phyloP scores from a whole-genome alignment of 2,329 filamentous ascomycete species.

The Calycina herbarum region DNA sequence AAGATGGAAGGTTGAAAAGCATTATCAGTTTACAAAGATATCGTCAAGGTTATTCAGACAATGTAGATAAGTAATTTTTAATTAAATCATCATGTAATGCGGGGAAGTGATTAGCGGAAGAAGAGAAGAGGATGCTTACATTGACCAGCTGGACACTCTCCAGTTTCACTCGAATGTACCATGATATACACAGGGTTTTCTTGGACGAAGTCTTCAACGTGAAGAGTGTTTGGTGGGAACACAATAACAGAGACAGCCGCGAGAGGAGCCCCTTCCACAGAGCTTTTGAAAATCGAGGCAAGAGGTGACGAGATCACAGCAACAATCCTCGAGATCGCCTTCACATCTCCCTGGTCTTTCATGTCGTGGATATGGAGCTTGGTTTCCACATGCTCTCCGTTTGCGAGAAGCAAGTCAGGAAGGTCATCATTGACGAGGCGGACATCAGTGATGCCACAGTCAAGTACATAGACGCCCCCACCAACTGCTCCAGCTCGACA shows the following conservation, averaged over 20 bases:
- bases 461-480: slow-evolving; percentile 85
- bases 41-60: slow-evolving; percentile 96
- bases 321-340: slow-evolving; percentile 59
- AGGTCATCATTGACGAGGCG: slow-evolving; percentile 25
- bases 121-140: slow-evolving; percentile 63
- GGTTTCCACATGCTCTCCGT: slow-evolving; percentile 57
- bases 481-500: slow-evolving; percentile 91
- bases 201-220: slow-evolving; percentile 38
- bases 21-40: slow-evolving; percentile 86
- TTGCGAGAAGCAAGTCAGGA: slow-evolving; percentile 52
- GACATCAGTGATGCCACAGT: slow-evolving; percentile 58
- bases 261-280: slow-evolving; percentile 71
- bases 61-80: slow-evolving; percentile 99
- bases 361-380: slow-evolving; percentile 51
- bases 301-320: slow-evolving; percentile 69
- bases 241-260: slow-evolving; percentile 73
- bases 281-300: slow-evolving; percentile 64
- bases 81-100: slow-evolving; percentile 77
- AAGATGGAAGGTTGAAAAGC: slow-evolving; percentile 31
- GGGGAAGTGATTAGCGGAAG: slow-evolving; percentile 18
- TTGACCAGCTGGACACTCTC: slow-evolving; percentile 85
- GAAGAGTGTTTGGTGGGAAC: slow-evolving; percentile 57
- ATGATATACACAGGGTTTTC: slow-evolving; percentile 57
- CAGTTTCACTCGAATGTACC: slow-evolving; percentile 85
- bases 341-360: slow-evolving; percentile 19